Base-by-base conservation (phyloP, 352 stramenopile species). In the Blastocystis sp. region DNA sequence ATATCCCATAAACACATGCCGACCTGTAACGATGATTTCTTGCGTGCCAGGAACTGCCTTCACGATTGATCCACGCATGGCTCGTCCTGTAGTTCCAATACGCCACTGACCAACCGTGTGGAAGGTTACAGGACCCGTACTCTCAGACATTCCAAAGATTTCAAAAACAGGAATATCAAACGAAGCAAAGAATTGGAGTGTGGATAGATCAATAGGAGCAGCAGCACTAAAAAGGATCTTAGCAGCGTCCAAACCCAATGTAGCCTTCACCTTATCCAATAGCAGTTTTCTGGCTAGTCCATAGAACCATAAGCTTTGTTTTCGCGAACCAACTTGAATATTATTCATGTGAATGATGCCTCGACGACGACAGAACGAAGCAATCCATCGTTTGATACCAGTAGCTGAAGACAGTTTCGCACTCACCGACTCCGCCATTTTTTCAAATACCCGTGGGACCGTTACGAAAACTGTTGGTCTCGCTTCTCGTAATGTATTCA, bases 351-450 rank as follows among this genome's bases (percentile, higher is more conserved):
- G 39, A 39, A 43, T 21, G 0, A n/a, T 74, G 11, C 54, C 54
- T 9, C 32, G 21, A 29, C 52, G 63, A n/a, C 73, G 54, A n/a
- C 29, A 42, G 54, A 66, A 85, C 4, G 43, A 37, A 83, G 93
- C 90, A 71, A 92, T 92, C 77, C 89, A 73, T 21, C 91, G 91
- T 88, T 94, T 94, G 59, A 92, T 92, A 90, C 92, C 95, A 3
- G 88, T 89, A 0, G 92, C 92, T 83, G 94, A 93, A 61, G 90
- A 90, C 89, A 94, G 93, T 89, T 95, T 95, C 6, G 61, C 57
- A 91, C 91, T 93, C 90, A 96, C 93, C 90, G 95, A 95, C 88
- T 95, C 93, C 52, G 91, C 91, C 88, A 96, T 95, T 90, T 96
- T 96, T 90, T 96, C 93, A 92, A 92, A 96, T 78, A 96, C 93